Conservation (phyloP, 306 rosid species). For the Pueraria montana region DNA sequence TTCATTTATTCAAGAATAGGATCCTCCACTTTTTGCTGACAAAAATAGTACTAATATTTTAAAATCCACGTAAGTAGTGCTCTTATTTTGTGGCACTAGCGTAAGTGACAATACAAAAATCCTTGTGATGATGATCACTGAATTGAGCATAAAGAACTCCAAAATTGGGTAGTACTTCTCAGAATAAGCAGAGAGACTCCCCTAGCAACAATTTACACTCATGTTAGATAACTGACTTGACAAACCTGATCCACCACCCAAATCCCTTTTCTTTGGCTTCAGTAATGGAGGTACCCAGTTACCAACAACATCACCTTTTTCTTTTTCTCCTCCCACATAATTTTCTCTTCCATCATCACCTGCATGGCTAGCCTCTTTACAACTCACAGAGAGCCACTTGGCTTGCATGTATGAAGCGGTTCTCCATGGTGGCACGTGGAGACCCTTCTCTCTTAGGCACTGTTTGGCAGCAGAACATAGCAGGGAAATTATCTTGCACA, state of each 20-base stretch:
- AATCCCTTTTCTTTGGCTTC: conserved; percentile 54
- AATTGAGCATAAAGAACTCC: neutral
- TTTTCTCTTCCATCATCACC: neutral
- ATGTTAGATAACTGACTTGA: conserved; percentile 71
- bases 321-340: conserved; percentile 7
- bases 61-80: neutral
- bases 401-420: conserved; percentile 65
- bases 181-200: neutral
- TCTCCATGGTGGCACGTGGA: conserved; percentile 91
- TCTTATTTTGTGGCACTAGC: neutral
- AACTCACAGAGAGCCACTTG: conserved; percentile 51
- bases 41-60: neutral
- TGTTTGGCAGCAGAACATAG: conserved; percentile 80
- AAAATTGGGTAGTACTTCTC: conserved; percentile 39
- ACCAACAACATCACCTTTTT: conserved; percentile 23
- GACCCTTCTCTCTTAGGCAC: conserved; percentile 76
- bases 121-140: neutral
- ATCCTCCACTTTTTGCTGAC: neutral
- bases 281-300: conserved; percentile 63
- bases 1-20: neutral
- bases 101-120: conserved; percentile 2
- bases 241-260: conserved; percentile 64
- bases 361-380: neutral
- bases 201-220: conserved; percentile 63
- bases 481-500: conserved; percentile 62